phyloP scores from a whole-genome alignment of 1,139 yeast genomes.

The Nadsonia commutata region DNA sequence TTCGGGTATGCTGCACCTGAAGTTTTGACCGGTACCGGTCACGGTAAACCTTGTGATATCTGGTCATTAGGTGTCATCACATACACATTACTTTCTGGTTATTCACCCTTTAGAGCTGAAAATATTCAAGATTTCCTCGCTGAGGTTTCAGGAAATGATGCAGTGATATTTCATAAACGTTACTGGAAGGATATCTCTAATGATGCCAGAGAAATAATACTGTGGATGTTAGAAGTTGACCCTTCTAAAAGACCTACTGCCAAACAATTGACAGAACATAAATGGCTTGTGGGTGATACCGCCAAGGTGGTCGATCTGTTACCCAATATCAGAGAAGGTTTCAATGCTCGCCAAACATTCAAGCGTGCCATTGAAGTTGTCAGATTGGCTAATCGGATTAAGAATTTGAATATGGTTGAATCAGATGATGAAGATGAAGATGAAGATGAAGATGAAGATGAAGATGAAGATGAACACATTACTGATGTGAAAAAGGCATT shows the following conservation, averaged over 20 bases:
- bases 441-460: conserved; percentile 21
- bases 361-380: conserved; percentile 77
- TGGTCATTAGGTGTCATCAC: conserved; percentile 91
- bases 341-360: conserved; percentile 75
- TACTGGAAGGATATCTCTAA: conserved; percentile 72
- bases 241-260: conserved; percentile 61
- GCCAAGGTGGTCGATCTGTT: conserved; percentile 46
- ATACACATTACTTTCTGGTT: conserved; percentile 81
- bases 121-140: conserved; percentile 63
- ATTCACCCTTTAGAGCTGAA: conserved; percentile 82
- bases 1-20: conserved; percentile 95
- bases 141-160: conserved; percentile 54
- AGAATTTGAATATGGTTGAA: conserved; percentile 39
- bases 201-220: conserved; percentile 63
- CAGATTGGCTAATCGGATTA: conserved; percentile 56
- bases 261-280: conserved; percentile 42
- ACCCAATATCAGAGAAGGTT: conserved; percentile 57
- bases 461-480: neutral
- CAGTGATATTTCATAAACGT: conserved; percentile 68
- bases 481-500: neutral
- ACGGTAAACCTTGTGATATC: conserved; percentile 83
- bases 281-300: conserved; percentile 43
- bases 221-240: conserved; percentile 46
- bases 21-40: conserved; percentile 60
- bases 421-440: conserved; percentile 43